Percentiles rank a stretch among this genome's conserved stretches.
Conservation (phyloP, 2,329 filamentous ascomycete species). For the Aspergillus neoniger region DNA sequence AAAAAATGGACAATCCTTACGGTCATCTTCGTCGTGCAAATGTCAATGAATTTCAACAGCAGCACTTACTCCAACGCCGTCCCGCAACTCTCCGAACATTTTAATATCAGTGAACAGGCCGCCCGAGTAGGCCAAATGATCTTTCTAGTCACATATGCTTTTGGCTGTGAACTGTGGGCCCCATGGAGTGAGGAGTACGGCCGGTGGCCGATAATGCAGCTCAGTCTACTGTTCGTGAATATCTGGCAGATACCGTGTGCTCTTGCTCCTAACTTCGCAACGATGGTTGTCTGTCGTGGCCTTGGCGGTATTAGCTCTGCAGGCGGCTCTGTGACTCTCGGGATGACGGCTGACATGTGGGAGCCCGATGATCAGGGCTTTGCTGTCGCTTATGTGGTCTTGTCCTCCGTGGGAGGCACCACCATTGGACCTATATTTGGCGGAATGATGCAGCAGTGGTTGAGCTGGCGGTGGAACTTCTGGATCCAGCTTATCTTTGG, state of each 20-base stretch:
- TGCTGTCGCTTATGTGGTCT: conserved; percentile 73
- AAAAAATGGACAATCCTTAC: conserved; percentile 74
- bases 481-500: conserved; percentile 64
- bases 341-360: conserved; percentile 75
- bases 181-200: conserved; percentile 84
- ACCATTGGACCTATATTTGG: conserved; percentile 60
- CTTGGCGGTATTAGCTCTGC: conserved; percentile 71
- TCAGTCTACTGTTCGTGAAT: conserved; percentile 73
- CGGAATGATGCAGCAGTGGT: conserved; percentile 56
- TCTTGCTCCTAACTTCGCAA: conserved; percentile 70
- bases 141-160: conserved; percentile 77
- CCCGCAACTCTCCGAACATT: conserved; percentile 66
- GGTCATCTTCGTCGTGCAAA: conserved; percentile 71
- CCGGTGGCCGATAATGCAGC: conserved; percentile 73
- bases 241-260: conserved; percentile 74
- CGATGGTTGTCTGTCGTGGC: conserved; percentile 66
- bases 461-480: conserved; percentile 63
- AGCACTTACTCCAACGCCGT: conserved; percentile 71
- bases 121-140: conserved; percentile 73
- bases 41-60: conserved; percentile 79
- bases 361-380: conserved; percentile 71
- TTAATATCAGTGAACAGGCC: conserved; percentile 66
- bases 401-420: conserved; percentile 76
- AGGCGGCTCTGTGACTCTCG: conserved; percentile 71
- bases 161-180: conserved; percentile 85